Base-by-base conservation (phyloP, 495 filamentous ascomycete genomes). In the Collariella sp. region DNA sequence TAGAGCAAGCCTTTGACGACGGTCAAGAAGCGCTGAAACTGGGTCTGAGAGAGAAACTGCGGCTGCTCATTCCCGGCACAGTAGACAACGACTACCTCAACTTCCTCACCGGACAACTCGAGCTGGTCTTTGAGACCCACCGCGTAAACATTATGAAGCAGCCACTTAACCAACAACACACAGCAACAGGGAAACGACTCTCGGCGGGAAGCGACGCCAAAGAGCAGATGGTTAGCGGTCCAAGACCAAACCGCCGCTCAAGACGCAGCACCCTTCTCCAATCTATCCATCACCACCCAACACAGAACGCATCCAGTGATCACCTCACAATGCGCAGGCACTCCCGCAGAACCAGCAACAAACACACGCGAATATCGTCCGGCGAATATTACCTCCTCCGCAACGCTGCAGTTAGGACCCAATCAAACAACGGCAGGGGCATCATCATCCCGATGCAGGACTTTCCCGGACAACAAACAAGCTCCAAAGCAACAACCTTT, bases 81-180 rank as follows among this genome's bases (percentile, higher is more conserved):
- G 43, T 62, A 11, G 63, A 66, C 5, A 50, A 56, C 23, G 34
- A 57, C 24, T 68, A 62, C 46, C 60, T 62, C 36, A 42, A 35
- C 16, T 68, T 68, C 33, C 47, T 68, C 10, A 47, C 63, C 0
- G 59, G 61, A 0, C 65, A 68, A 38, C 53, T 68, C 16, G 63
- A 61, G 5, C 51, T 68, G 0, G 61, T 66, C n/a, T 62, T 64
- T 15, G 61, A 68, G 16, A 64, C 55, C 0, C 63, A 68, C 36
- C 55, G 54, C 1, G 65, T 62, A 7, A 62, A 66, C 23, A 45
- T 60, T 26, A 54, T 62, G 36, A 56, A 57, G 20, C 51, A 64
- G 26, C 64, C 58, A 9, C 18, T 58, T 0, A 35, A 22, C 15
- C 55, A 50, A 7, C 24, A 7, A 31, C 24, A 33, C 7, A 3